phyloP scores from a whole-genome alignment of 2,329 filamentous ascomycete species.

The Exophiala sp. region DNA sequence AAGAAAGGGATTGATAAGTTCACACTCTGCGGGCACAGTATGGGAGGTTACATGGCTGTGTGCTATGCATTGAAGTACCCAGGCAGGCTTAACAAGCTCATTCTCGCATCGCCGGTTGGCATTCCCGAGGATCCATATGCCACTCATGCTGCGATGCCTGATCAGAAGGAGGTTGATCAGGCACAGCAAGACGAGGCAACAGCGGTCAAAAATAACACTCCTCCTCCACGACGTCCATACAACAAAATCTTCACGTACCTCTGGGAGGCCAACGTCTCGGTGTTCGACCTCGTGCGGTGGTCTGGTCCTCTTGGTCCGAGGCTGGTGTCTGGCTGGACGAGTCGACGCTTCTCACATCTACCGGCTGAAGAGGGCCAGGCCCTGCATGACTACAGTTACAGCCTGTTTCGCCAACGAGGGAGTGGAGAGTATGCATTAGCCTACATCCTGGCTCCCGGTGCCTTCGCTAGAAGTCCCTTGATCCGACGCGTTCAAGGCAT shows the following conservation, averaged over 20 bases:
- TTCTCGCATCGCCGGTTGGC: constrained; percentile 89
- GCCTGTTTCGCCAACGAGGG: constrained; percentile 85
- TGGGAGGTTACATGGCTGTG: constrained; percentile 92
- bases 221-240: constrained; percentile 58
- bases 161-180: constrained; percentile 75
- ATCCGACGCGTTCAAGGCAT: constrained; percentile 84
- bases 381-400: constrained; percentile 90
- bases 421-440: constrained; percentile 91
- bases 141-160: constrained; percentile 73
- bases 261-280: constrained; percentile 96
- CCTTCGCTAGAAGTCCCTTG: constrained; percentile 81
- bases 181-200: constrained; percentile 57
- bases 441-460: constrained; percentile 89
- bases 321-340: constrained; percentile 92
- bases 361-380: constrained; percentile 74
- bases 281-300: constrained; percentile 85
- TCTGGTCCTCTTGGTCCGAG: constrained; percentile 85
- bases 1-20: constrained; percentile 87
- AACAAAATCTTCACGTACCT: constrained; percentile 88
- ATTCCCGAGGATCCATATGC: constrained; percentile 94
- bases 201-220: constrained; percentile 44
- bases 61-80: constrained; percentile 97
- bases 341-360: constrained; percentile 84
- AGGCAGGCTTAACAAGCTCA: constrained; percentile 89
- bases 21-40: constrained; percentile 85